Evolutionary conservation across 1,139 yeast genomes (phyloP), one percentile per base, ranked within the genome.

Genomic region (Candida smagusa): DNA sequence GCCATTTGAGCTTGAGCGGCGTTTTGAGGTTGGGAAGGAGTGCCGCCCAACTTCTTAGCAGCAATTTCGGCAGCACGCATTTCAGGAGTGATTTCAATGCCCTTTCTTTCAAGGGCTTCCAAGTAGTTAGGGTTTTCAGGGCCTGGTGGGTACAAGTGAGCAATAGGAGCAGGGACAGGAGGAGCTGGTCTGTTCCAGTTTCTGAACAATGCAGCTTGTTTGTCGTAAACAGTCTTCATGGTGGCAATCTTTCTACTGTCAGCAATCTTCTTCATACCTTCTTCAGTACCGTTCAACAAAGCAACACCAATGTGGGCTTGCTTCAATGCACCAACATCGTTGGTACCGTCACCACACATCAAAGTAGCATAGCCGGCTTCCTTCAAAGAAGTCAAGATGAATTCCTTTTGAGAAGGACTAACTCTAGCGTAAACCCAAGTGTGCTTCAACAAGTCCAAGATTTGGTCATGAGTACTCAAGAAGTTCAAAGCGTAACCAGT

Each of bases 281-380:
- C 97, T 59, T 87, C 96, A 41, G 98, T 89, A 68, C 97, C 99
- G 56, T 94, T 94, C 59, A 94, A 75, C 50, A 92, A 71, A 11
- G 99, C 99, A 57, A 92, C 90, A 70, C 98, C 98, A 58, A 92
- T 84, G 56, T 92, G 96, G 7, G 99, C 97, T 68, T 92, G 97
- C 63, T 92, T 94, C 65, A 92, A 78, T 38, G 99, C 99, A 63
- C 99, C 99, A 40, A 92, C 98, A 72, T 92, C 99, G 60, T 92
- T 92, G 25, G 99, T 92, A 66, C 99, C 99, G 66, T 92, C 99
- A 72, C 99, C 99, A 68, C 98, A 92, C 99, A 92, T 92, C 53
- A 94, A 76, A 25, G 98, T 92, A 55, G 79, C 84, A 64, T 90
- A 92, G 25, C 97, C 97, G 58, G 89, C 79, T 42, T 81, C 84